Base-by-base conservation (phyloP, 2,329 filamentous ascomycete species). In the Berkeleyomyces basicola region DNA sequence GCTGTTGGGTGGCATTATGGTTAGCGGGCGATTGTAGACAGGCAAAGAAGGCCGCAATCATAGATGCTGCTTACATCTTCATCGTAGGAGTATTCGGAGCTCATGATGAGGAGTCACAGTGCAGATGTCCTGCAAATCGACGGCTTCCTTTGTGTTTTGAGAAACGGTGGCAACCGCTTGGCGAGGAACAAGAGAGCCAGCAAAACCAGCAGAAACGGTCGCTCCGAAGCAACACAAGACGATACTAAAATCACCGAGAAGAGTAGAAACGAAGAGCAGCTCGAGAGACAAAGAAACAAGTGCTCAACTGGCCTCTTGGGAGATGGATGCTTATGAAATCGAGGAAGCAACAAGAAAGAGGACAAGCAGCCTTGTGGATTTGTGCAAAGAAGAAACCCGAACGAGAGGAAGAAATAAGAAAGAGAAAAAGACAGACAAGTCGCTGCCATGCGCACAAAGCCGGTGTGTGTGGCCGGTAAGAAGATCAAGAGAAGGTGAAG, bases 71-170 rank as follows among this genome's bases (percentile, higher is more conserved):
- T 40, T 57, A 87, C 86, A 83, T 93, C 84, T 72, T 96, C 88
- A 82, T 99, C 93, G 78, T 99, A 99, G 70, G 88, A 95, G 80
- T 99, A 99, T 75, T 97, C 92, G 71, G 88, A 89, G 72, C 86
- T 91, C 84, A 93, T 93, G 73, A 78, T 85, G 76, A 69, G 74
- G 69, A 69, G 68, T 67, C 53, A 62, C 58, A 59, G 33, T 44
- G 63, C 60, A 62, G 63, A 58, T 59, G 57, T 40, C 40, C 62
- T 64, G 62, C 62, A 51, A 43, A 46, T 9, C 42, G n/a, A 47
- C 40, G 11, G 57, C 11, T 42, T 42, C 6, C 10, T 7, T 46
- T n/a, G 16, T 44, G 59, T 10, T 46, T 16, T 44, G 3, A 43
- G 58, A 31, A 44, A 40, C 1, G 44, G 58, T 7, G 23, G 36